phyloP scores from a whole-genome alignment of 2,329 filamentous ascomycete genomes.

The Monilinia laxa region DNA sequence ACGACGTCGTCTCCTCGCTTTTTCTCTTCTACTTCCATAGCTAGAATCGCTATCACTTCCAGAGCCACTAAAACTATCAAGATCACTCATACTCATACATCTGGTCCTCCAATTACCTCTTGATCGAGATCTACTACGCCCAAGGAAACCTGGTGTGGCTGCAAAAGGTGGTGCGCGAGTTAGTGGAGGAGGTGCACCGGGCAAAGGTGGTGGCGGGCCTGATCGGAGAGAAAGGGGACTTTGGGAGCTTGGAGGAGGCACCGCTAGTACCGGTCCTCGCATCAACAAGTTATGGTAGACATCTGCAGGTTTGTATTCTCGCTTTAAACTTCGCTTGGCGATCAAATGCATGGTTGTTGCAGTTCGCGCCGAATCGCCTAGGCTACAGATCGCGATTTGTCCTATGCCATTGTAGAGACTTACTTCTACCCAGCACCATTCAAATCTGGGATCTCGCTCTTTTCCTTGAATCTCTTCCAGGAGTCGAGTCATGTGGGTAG shows the following conservation, averaged over 20 bases:
- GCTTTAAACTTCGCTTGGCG: conserved; percentile 27
- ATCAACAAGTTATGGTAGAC: conserved; percentile 26
- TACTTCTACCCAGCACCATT: conserved; percentile 33
- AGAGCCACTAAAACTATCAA: conserved; percentile 6
- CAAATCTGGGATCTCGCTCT: conserved; percentile 32
- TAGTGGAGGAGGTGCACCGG: neutral
- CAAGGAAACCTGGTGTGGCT: neutral
- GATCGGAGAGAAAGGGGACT: neutral
- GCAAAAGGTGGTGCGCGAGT: neutral
- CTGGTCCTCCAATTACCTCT: neutral
- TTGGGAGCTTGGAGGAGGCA: neutral
- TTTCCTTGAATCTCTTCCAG: conserved; percentile 29
- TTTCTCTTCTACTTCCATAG: conserved; percentile 15
- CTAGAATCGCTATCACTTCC: conserved; percentile 23
- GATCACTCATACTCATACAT: neutral
- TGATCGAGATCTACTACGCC: neutral
- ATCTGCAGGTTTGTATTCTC: conserved; percentile 24
- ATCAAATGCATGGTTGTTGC: conserved; percentile 31
- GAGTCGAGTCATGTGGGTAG: conserved; percentile 28
- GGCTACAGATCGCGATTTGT: neutral
- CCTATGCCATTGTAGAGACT: conserved; percentile 27
- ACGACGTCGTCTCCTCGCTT: conserved; percentile 13
- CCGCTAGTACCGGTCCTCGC: neutral
- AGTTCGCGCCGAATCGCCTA: neutral
- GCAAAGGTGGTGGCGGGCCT: neutral